Evolutionary conservation across 192 early-diverging fungal species (phyloP).

Genomic region (Backusella morwellensis): DNA sequence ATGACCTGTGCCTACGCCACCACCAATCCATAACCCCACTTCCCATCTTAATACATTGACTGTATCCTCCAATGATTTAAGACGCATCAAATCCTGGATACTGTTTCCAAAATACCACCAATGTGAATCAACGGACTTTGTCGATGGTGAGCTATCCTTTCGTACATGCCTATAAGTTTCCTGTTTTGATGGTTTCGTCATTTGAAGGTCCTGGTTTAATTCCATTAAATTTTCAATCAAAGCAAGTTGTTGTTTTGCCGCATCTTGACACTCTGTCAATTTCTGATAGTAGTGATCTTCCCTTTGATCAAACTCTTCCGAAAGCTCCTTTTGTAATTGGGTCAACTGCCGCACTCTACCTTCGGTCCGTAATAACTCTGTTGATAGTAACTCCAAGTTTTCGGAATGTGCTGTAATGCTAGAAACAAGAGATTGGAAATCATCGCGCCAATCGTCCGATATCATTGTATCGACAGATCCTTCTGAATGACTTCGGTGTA

Average conservation of each 20-base stretch:
- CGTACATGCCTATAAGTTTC: not conserved
- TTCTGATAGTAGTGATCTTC: conserved; percentile 21
- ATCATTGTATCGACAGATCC: not conserved
- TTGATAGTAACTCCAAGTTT: conserved; percentile 28
- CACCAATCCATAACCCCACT: conserved; percentile 17
- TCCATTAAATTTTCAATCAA: conserved; percentile 20
- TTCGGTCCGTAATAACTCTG: conserved; percentile 21
- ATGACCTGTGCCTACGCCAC: conserved; percentile 19
- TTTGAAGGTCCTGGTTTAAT: conserved; percentile 14
- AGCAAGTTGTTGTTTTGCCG: conserved; percentile 7
- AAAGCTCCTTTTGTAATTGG: conserved; percentile 5
- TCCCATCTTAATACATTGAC: conserved; percentile 18
- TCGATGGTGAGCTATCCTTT: not conserved
- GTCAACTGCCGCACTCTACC: conserved; percentile 20
- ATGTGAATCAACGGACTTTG: not conserved
- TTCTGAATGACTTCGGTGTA: not conserved
- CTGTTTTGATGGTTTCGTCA: not conserved
- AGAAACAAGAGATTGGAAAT: conserved; percentile 24
- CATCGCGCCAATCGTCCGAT: conserved; percentile 17
- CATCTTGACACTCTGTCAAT: conserved; percentile 17
- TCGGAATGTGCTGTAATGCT: conserved; percentile 24
- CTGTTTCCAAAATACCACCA: not conserved
- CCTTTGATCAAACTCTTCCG: conserved; percentile 16
- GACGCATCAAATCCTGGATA: not conserved
- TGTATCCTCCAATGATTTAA: conserved; percentile 16